Percentiles rank a stretch among this genome's conserved stretches.
Conservation (phyloP, 1,284 basidiomycete genomes). For the Peniophora sp. region DNA sequence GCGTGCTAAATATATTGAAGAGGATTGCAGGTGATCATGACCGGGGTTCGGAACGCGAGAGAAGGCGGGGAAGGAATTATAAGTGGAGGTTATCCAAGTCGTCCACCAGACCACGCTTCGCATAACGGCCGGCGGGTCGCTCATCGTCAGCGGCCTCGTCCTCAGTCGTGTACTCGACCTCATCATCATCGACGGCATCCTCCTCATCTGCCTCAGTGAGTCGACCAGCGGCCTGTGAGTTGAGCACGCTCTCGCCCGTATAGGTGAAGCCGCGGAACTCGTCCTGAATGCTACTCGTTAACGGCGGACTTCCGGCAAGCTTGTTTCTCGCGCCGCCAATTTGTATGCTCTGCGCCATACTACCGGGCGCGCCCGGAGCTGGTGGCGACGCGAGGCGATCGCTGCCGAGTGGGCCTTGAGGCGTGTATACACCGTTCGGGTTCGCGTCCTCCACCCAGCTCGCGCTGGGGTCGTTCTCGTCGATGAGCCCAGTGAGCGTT, state of each 20-base stretch:
- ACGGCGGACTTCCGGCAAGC: conserved; percentile 48
- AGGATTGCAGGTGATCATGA: too few relatives aligned
- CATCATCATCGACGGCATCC: conserved; percentile 34
- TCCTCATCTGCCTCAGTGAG: conserved; percentile 33
- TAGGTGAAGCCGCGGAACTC: conserved; percentile 92
- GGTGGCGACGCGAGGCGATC: conserved; percentile 29
- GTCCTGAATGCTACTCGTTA: conserved; percentile 88
- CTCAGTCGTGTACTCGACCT: conserved; percentile 45
- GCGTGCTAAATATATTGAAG: too few relatives aligned
- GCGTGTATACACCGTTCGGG: conserved; percentile 39
- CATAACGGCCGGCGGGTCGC: conserved; percentile 54
- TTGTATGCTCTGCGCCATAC: conserved; percentile 38
- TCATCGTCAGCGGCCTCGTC: conserved; percentile 59
- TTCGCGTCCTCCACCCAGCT: conserved; percentile 52
- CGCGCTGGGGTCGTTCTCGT: conserved; percentile 72
- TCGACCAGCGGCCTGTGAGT: conserved; percentile 33
- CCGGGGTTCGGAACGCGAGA: background rate
- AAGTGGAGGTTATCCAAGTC: conserved; percentile 15
- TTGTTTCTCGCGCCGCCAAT: conserved; percentile 29
- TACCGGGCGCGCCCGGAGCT: background rate
- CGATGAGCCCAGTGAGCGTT: conserved; percentile 49
- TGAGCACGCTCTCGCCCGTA: conserved; percentile 61
- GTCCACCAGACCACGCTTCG: conserved; percentile 39
- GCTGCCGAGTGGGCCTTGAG: conserved; percentile 67
- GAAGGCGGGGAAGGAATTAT: background rate